These are phyloP conservation scores for Populus hybrid DNA, from an alignment of 441 rosid genomes.

Conservation along the genomic window DNA sequence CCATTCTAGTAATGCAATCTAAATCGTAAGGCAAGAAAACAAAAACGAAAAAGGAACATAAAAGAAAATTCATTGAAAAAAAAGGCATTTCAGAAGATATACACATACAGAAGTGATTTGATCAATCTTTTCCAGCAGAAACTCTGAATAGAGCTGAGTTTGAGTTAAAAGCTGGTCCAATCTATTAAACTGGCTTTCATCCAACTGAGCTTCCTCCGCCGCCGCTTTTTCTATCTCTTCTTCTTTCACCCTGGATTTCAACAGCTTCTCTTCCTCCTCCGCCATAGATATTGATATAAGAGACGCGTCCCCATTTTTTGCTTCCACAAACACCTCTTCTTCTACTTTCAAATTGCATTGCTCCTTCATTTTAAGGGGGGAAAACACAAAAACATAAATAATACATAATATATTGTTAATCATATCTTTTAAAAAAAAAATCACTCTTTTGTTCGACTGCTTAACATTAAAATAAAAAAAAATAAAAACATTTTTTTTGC, in stretches of 20 bases:
- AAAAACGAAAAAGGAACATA: slow-evolving; percentile 5
- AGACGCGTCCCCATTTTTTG: slow-evolving; percentile 51
- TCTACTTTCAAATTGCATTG: slow-evolving; percentile 37
- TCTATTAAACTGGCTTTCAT: slow-evolving; percentile 58
- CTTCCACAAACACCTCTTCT: slow-evolving; percentile 36
- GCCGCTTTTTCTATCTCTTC: slow-evolving; percentile 28
- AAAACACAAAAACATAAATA: background rate
- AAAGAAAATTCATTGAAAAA: slow-evolving; percentile 1
- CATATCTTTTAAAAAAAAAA: too few species aligned
- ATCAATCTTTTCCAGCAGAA: slow-evolving; percentile 88
- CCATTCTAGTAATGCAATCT: slow-evolving; percentile 48
- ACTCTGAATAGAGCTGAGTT: slow-evolving; percentile 75
- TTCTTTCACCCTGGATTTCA: slow-evolving; percentile 45
- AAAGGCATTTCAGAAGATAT: slow-evolving; percentile 9
- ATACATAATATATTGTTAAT: too few species aligned
- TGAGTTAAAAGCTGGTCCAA: slow-evolving; percentile 87
- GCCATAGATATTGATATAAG: slow-evolving; percentile 53
- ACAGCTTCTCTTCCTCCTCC: slow-evolving; percentile 65
- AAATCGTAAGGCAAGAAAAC: slow-evolving; percentile 6
- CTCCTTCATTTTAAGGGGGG: slow-evolving; percentile 37
- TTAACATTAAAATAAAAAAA: too few species aligned
- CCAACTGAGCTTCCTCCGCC: slow-evolving; percentile 30
- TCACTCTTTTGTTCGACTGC: too few species aligned
- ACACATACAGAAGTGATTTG: slow-evolving; percentile 59
- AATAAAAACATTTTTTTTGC: too few species aligned